These are phyloP conservation scores for Deinandra increscens DNA, from an alignment of 129 eudicot genomes.

Conservation along the genomic window DNA sequence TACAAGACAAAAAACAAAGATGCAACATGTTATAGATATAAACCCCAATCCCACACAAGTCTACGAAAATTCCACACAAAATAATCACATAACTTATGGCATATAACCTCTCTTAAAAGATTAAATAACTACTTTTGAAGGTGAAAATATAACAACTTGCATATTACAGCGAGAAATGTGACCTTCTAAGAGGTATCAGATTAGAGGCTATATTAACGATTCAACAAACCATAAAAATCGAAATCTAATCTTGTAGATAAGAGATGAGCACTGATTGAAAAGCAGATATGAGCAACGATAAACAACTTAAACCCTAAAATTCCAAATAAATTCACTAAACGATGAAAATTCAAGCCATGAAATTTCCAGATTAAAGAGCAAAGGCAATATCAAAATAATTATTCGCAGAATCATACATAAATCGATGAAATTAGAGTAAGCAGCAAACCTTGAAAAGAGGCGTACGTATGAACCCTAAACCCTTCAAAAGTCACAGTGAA, in stretches of 20 bases:
- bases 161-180: neutral
- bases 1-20: neutral
- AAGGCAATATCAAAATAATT: neutral
- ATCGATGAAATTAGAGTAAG: neutral
- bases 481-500: neutral
- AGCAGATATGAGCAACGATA: neutral
- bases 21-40: neutral
- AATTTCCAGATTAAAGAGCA: neutral
- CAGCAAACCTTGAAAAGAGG: neutral
- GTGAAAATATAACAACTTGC: neutral
- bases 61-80: neutral
- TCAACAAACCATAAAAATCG: neutral
- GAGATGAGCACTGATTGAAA: neutral
- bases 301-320: neutral
- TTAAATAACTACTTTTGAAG: neutral
- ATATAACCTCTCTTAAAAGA: neutral
- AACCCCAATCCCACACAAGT: neutral
- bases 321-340: neutral
- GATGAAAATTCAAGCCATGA: neutral
- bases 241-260: neutral
- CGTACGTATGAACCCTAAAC: conserved; percentile 2
- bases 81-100: neutral
- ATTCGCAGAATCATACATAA: neutral
- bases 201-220: neutral
- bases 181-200: neutral